phyloP scores from a whole-genome alignment of 495 filamentous ascomycete species.

The Penicillium coprophilum region DNA sequence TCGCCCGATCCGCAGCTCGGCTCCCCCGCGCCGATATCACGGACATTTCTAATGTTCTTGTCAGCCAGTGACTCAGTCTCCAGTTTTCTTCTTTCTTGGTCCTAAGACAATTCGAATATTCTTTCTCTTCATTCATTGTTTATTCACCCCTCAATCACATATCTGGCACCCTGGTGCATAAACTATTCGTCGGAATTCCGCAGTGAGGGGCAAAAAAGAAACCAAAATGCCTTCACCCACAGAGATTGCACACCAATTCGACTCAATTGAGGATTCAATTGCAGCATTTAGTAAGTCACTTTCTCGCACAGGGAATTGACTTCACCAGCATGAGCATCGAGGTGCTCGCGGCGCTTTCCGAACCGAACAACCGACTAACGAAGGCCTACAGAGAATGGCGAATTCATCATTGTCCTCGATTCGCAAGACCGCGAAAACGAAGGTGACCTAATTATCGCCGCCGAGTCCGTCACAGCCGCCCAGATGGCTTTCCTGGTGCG shows the following conservation, averaged over 20 bases:
- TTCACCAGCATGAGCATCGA: background rate
- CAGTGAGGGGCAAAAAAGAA: slow-evolving; percentile 28
- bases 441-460: slow-evolving; percentile 95
- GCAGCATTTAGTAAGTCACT: slow-evolving; percentile 72
- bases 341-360: background rate
- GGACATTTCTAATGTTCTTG: slow-evolving; percentile 32
- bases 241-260: slow-evolving; percentile 54
- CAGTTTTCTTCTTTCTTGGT: slow-evolving; percentile 1
- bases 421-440: slow-evolving; percentile 90
- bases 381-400: slow-evolving; percentile 63
- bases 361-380: slow-evolving; percentile 21
- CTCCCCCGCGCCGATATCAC: slow-evolving; percentile 31
- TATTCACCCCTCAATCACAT: background rate
- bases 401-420: slow-evolving; percentile 96
- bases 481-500: slow-evolving; percentile 97
- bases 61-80: slow-evolving; percentile 26
- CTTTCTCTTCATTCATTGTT: background rate
- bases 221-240: slow-evolving; percentile 40
- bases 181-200: slow-evolving; percentile 9
- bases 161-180: background rate
- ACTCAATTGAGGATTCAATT: slow-evolving; percentile 82
- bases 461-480: slow-evolving; percentile 75
- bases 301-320: background rate
- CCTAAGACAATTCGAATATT: background rate
- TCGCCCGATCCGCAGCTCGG: slow-evolving; percentile 18